A percentile compares a stretch with the other conserved stretches of the same genome.
Conservation (phyloP, 2,329 filamentous ascomycete species). For the Xylaria sp. region DNA sequence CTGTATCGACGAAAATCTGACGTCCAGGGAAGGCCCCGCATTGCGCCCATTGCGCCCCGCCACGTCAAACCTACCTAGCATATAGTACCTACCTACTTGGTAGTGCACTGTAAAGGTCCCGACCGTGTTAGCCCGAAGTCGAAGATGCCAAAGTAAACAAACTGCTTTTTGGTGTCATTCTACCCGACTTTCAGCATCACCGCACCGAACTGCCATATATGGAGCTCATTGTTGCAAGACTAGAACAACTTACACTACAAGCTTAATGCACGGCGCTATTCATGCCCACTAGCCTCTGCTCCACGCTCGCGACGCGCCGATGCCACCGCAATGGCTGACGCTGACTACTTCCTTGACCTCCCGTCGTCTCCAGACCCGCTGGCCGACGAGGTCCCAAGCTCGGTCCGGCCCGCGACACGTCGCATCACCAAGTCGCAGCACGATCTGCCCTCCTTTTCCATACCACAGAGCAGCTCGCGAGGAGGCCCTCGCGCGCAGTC, state of each 20-base stretch:
- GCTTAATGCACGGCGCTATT: slow-evolving; percentile 13
- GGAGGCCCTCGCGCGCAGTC: slow-evolving; percentile 53
- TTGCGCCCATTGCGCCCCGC: neutral
- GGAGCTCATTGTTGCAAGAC: slow-evolving; percentile 10
- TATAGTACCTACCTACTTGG: neutral
- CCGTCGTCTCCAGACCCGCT: slow-evolving; percentile 51
- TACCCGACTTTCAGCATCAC: slow-evolving; percentile 20
- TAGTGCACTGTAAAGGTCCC: neutral
- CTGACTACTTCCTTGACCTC: slow-evolving; percentile 45
- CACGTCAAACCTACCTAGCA: slow-evolving; percentile 9
- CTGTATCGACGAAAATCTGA: neutral
- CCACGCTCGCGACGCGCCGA: slow-evolving; percentile 29
- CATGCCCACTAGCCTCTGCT: slow-evolving; percentile 19
- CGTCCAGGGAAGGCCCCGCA: neutral
- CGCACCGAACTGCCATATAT: slow-evolving; percentile 29
- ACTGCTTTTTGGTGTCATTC: slow-evolving; percentile 41
- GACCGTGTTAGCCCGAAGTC: slow-evolving; percentile 28
- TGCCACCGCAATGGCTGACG: slow-evolving; percentile 39
- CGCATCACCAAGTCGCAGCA: slow-evolving; percentile 41
- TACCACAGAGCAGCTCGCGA: slow-evolving; percentile 58
- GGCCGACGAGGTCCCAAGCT: slow-evolving; percentile 45
- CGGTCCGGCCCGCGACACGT: slow-evolving; percentile 41
- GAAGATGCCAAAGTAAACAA: slow-evolving; percentile 45
- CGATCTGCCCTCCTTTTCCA: slow-evolving; percentile 53
- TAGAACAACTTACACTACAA: slow-evolving; percentile 9